Conservation (phyloP, 116 monocot genomes). For the Zostera marina region DNA sequence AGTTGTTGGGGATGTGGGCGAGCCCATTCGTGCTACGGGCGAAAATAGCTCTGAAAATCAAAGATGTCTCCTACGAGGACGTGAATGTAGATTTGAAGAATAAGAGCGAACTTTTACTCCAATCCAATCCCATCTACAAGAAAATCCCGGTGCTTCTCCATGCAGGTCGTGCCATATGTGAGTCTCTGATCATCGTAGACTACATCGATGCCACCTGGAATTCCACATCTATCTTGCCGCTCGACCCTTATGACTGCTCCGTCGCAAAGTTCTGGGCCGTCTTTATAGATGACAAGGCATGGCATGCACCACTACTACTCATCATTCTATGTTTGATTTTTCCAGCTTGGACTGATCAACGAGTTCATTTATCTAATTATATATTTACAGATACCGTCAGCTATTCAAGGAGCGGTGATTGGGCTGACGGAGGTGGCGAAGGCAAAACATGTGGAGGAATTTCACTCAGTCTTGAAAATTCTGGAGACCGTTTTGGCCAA, state of each 20-base stretch:
- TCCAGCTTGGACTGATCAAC: background rate
- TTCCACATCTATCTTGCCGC: background rate
- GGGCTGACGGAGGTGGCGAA: conserved; percentile 7
- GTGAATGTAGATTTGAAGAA: no score
- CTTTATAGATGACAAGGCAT: conserved; percentile 10
- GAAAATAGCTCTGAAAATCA: no score
- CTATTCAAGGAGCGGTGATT: background rate
- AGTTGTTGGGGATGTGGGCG: no score
- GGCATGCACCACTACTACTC: background rate
- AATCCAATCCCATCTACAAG: conserved; percentile 11
- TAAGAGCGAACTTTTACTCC: no score
- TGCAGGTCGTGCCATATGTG: background rate
- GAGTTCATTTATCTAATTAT: no score
- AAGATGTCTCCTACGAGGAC: no score
- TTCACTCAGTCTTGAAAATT: background rate
- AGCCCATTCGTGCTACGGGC: no score
- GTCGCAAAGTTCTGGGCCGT: conserved; percentile 7
- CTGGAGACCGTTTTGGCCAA: conserved; percentile 15
- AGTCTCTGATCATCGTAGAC: conserved; percentile 8
- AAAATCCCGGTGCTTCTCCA: conserved; percentile 11
- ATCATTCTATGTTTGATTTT: background rate
- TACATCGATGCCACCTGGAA: conserved; percentile 9
- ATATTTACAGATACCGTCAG: background rate
- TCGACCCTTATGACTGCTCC: background rate
- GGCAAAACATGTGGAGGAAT: background rate